Conservation (phyloP, 2,329 filamentous ascomycete species). For the Chaetomiaceae sp. region DNA sequence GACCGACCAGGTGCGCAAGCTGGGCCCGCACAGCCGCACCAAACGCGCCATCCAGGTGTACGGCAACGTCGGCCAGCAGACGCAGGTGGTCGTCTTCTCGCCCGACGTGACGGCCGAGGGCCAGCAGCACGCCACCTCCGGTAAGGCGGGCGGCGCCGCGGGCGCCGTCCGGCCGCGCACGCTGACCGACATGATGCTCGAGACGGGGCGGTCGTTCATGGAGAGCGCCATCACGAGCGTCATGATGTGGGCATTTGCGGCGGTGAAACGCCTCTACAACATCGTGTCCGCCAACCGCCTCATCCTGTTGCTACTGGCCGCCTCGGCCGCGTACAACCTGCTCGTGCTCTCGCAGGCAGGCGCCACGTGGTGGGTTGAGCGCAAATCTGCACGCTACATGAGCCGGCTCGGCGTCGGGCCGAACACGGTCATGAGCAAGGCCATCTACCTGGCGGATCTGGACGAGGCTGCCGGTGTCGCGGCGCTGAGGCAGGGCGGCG, state of each 20-base stretch:
- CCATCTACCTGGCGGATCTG: conserved; percentile 77
- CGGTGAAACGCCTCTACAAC: conserved; percentile 58
- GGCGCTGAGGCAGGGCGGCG: conserved; percentile 29
- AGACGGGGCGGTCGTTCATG: conserved; percentile 64
- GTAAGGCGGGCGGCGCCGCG: conserved; percentile 38
- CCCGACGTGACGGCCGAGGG: conserved; percentile 36
- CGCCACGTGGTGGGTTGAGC: conserved; percentile 78
- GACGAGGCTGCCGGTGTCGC: conserved; percentile 50
- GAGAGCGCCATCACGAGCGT: conserved; percentile 70
- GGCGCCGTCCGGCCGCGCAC: conserved; percentile 55
- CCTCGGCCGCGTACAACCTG: conserved; percentile 67
- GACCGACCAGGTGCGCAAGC: conserved; percentile 68
- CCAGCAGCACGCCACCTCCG: conserved; percentile 8
- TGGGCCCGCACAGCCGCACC: conserved; percentile 67
- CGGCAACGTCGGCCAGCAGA: conserved; percentile 65
- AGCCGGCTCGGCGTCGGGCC: conserved; percentile 70
- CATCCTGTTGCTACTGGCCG: conserved; percentile 60
- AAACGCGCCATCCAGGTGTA: conserved; percentile 76
- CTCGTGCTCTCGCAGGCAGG: conserved; percentile 68
- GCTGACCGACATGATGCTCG: conserved; percentile 63
- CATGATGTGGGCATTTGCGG: conserved; percentile 69
- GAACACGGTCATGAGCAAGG: conserved; percentile 73
- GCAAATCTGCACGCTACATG: conserved; percentile 77
- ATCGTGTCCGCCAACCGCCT: conserved; percentile 67
- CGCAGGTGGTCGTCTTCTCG: conserved; percentile 55